These are phyloP conservation scores for Phylloporus sp. DNA, from an alignment of 768 basidiomycete species.

Conservation along the genomic window DNA sequence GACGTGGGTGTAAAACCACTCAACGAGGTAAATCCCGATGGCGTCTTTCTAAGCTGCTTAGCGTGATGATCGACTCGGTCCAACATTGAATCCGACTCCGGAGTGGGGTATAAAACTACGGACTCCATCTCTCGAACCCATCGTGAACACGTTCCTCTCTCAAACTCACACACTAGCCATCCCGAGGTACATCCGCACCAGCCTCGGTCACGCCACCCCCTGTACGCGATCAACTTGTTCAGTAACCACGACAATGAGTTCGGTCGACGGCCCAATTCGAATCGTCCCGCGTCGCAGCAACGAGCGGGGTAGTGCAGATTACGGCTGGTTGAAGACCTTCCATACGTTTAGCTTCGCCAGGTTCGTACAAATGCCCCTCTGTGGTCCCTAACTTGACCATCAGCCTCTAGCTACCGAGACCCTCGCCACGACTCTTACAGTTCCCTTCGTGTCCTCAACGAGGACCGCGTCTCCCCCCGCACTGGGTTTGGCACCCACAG, in stretches of 20 bases:
- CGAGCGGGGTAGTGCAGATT: conserved; percentile 68
- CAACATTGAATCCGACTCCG: neutral
- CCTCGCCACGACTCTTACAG: conserved; percentile 57
- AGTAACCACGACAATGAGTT: conserved; percentile 11
- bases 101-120: conserved; percentile 20
- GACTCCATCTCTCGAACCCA: neutral
- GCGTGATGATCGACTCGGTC: neutral
- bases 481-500: conserved; percentile 85
- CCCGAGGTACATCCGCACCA: conserved; percentile 3
- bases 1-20: conserved; percentile 21
- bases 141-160: neutral
- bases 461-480: conserved; percentile 72
- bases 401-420: conserved; percentile 52
- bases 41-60: conserved; percentile 9
- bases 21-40: conserved; percentile 21
- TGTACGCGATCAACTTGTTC: conserved; percentile 1
- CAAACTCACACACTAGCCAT: neutral
- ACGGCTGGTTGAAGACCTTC: conserved; percentile 85
- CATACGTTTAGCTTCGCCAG: conserved; percentile 76
- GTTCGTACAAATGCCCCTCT: conserved; percentile 36
- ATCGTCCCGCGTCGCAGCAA: conserved; percentile 53
- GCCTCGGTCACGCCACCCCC: neutral
- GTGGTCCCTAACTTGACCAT: conserved; percentile 13
- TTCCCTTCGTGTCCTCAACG: conserved; percentile 83
- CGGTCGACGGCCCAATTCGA: conserved; percentile 22